Base-by-base conservation (phyloP, 108 stramenopile species). In the Nitzschia palea region DNA sequence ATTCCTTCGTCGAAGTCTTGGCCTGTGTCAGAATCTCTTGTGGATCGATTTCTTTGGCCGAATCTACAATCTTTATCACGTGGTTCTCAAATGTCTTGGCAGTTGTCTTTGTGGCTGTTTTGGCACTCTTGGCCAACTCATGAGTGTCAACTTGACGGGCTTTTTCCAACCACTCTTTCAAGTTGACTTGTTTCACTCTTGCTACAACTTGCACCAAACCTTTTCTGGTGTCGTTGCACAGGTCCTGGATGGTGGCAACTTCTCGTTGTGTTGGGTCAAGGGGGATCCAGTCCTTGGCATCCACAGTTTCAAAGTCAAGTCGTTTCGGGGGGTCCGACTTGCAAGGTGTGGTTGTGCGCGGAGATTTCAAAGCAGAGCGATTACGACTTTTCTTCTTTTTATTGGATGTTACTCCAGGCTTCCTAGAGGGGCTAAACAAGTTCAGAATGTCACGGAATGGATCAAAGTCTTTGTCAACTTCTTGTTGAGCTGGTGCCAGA, bases 401-500 rank as follows among this genome's bases (percentile, higher is more conserved):
- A n/a, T n/a, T n/a, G n/a, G n/a, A n/a, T n/a, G n/a, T n/a, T n/a
- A n/a, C n/a, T n/a, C n/a, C n/a, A n/a, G n/a, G n/a, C n/a, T n/a
- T n/a, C n/a, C n/a, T n/a, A n/a, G 18, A 4, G 8, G 47, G 47
- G 18, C 47, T 48, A 18, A 48, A 48, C 4, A 48, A 48, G 47
- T 48, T 48, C 18, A 20, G 18, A 48, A 48, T n/a, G n/a, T 48
- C 47, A 5, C n/a, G 15, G 47, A 48, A n/a, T 20, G 47, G 47
- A 20, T 48, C 47, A 48, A 48, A 48, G 4, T 48, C 18, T n/a
- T n/a, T 48, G 22, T 12, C 47, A n/a, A 48, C 47, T 48, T 48
- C 47, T 48, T 20, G 9, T 10, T 6, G 37, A 20, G 47, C 18
- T 12, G 47, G 47, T n/a, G 4, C 18, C 47, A 40, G n/a, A n/a